Base-by-base conservation (phyloP, 176 grass and related monocot genomes). In the Hordeum marinum region DNA sequence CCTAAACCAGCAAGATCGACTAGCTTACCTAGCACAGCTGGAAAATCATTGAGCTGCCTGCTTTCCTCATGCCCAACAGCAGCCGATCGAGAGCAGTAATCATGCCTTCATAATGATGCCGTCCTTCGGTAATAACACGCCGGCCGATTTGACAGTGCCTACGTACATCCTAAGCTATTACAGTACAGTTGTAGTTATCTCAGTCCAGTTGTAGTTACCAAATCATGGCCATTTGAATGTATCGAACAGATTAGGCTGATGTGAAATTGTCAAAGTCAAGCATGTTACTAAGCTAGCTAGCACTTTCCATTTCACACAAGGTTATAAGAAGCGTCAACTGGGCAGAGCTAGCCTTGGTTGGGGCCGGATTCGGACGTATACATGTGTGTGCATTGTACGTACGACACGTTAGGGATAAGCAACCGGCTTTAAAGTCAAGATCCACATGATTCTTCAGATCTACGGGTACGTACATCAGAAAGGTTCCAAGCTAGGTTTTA, bases 381-480 rank as follows among this genome's bases (percentile, higher is more conserved):
- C 12, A 14, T 14, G 37, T 3, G 8, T 14, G 29, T 29, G 24
- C 12, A 4, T 18, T 52, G 15, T 52, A 57, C 54, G 20, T 9
- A 57, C 18, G 39, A 69, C 48, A 24, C 70, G 74, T 70, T 61
- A 7, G 61, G 17, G n/a, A 32, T 41, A 85, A 72, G 67, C 81
- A 66, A 78, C 72, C 64, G 32, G 77, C 21, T 86, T 41, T 55
- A 71, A 82, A 85, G 88, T 85, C 78, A 89, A 85, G 61, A 82
- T 77, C 72, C 31, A 20, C 59, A 50, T 77, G 70, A 85, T 82
- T 39, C 87, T 80, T 85, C 54, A 18, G 54, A 77, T 82, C 54
- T 63, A 72, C 65, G 72, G 1, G 45, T 55, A 10, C 71, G 72
- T 83, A 25, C 31, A 63, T 9, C 17, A 20, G 13, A 90, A 78